Evolutionary conservation across 2,329 filamentous ascomycete species (phyloP).

Genomic region (Aspergillus uvarum): DNA sequence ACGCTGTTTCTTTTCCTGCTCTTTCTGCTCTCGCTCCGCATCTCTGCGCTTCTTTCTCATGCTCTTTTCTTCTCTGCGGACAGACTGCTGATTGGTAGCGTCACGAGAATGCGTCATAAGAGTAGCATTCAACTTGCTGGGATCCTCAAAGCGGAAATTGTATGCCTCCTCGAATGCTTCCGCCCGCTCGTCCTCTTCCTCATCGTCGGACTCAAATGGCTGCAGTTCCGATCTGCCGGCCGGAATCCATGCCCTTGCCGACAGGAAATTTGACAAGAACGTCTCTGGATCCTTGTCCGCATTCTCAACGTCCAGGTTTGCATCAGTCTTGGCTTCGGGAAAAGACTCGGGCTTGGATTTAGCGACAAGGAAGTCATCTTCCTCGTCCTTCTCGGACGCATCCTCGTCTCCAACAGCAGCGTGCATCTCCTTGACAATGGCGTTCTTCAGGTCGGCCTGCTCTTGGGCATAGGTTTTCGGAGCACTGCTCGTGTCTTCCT

Average conservation of each 20-base stretch:
- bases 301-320: slow-evolving; percentile 66
- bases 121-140: slow-evolving; percentile 80
- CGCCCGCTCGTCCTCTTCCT: slow-evolving; percentile 69
- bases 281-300: slow-evolving; percentile 88
- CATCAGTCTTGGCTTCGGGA: slow-evolving; percentile 42
- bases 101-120: slow-evolving; percentile 88
- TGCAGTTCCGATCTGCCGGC: slow-evolving; percentile 66
- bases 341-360: slow-evolving; percentile 56
- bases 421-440: slow-evolving; percentile 78
- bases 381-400: slow-evolving; percentile 55
- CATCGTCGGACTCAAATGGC: slow-evolving; percentile 90
- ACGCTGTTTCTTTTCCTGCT: slow-evolving; percentile 72
- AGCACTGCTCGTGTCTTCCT: slow-evolving; percentile 40
- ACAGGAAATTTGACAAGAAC: slow-evolving; percentile 93
- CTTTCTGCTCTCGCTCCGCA: slow-evolving; percentile 71
- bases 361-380: slow-evolving; percentile 72
- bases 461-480: slow-evolving; percentile 81
- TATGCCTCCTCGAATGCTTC: slow-evolving; percentile 91
- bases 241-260: slow-evolving; percentile 84
- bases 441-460: slow-evolving; percentile 77
- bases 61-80: slow-evolving; percentile 78
- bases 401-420: slow-evolving; percentile 54
- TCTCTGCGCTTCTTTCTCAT: slow-evolving; percentile 77
- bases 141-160: slow-evolving; percentile 94
- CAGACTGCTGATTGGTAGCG: slow-evolving; percentile 75